Base-by-base conservation (phyloP, 176 grass and related monocot genomes). In the Ensete glaucum region DNA sequence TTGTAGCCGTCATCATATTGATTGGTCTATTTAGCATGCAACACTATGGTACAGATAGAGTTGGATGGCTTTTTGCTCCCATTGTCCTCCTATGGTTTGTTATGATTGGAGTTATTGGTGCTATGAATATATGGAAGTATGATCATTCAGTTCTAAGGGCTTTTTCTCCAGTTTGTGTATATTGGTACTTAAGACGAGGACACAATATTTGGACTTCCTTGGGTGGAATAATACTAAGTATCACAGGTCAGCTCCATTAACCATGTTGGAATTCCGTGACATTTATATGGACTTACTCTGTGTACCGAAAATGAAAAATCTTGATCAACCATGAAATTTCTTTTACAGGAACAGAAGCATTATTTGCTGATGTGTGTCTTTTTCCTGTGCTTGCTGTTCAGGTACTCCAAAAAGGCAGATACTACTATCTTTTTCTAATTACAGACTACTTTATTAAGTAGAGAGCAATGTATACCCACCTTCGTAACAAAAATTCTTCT, bases 1-100 rank as follows among this genome's bases (percentile, higher is more conserved):
- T 99, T 53, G 91, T 99, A 54, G 88, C 91, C 24, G 96, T 95
- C 77, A 64, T 91, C 77, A 95, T 99, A 81, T 87, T 99, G 71
- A 80, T 99, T 69, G 96, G 91, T 67, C 29, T 99, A 73, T 99
- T 99, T 84, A 94, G 96, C 87, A 91, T 99, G 96, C 96, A 99
- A 57, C 88, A 99, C 66, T 89, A 92, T 75, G 96, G 96, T 52
- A 95, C 91, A 16, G 96, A 95, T 75, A 99, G 91, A 99, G 96
- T 99, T 52, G 96, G 96, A 69, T 95, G 91, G 96, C 84, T 99
- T 76, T 99, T 99, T 75, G 91, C 96, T 62, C 96, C 96, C 15
- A 54, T 99, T 67, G 96, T 99, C 22, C 88, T 99, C 49, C 83
- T 99, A 52, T 99, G 88, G 90, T 95, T 99, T 78, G 71, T 99